These are phyloP conservation scores for Antitrichia curtipendula DNA, from an alignment of 225 moss, liverwort and hornwort species.

Conservation along the genomic window DNA sequence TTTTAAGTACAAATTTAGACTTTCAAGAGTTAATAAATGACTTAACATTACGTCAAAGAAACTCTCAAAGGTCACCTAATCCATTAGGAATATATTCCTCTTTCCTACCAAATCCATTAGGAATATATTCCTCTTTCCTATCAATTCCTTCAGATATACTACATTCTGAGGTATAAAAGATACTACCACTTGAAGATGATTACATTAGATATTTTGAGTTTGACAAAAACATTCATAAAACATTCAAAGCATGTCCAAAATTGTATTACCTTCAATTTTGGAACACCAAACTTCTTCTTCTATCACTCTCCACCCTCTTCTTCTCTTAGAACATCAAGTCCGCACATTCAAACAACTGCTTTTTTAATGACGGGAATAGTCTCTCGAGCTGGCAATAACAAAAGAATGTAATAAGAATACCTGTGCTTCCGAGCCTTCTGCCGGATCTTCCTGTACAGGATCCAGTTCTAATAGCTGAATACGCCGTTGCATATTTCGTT, in stretches of 20 bases:
- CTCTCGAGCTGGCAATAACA: neutral
- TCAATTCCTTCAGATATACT: too few relatives aligned
- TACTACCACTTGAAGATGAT: neutral
- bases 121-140: neutral
- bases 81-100: neutral
- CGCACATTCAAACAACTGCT: neutral
- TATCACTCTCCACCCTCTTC: neutral
- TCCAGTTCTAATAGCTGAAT: slow-evolving; percentile 56
- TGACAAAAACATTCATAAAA: neutral
- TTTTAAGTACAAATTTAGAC: neutral
- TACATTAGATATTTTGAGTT: neutral
- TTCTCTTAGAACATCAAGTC: neutral
- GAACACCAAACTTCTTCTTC: neutral
- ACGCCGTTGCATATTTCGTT: slow-evolving; percentile 41
- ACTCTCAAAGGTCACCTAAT: neutral
- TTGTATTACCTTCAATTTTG: neutral
- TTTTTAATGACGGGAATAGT: neutral
- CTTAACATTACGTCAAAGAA: neutral
- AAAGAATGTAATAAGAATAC: neutral
- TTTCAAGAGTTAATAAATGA: neutral
- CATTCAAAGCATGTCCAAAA: neutral
- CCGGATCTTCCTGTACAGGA: slow-evolving; percentile 17
- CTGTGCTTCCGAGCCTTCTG: neutral
- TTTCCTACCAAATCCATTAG: neutral
- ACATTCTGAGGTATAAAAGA: neutral